Evolutionary conservation across 2,329 filamentous ascomycete genomes (phyloP).

Genomic region (Calonectria hongkongensis): DNA sequence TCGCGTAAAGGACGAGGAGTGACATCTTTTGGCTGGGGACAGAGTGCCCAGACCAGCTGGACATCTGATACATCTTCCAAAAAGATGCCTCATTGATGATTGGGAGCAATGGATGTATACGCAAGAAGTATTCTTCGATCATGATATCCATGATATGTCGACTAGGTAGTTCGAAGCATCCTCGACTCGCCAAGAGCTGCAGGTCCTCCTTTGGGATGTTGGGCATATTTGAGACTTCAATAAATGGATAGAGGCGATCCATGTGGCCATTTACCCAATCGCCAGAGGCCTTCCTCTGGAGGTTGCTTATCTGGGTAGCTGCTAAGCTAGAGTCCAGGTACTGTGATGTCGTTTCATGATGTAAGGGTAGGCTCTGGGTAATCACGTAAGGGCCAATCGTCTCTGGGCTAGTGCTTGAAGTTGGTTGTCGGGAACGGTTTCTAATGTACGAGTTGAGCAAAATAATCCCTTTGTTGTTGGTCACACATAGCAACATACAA

Average conservation of each 20-base stretch:
- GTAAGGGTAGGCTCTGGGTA: not conserved
- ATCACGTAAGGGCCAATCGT: not conserved
- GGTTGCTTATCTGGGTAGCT: not conserved
- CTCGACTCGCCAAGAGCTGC: not conserved
- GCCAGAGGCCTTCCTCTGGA: not conserved
- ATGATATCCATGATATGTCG: slow-evolving; percentile 9
- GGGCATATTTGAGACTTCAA: not conserved
- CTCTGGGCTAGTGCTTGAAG: not conserved
- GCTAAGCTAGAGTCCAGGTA: not conserved
- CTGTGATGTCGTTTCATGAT: not conserved
- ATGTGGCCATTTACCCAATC: not conserved
- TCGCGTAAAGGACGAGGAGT: not conserved
- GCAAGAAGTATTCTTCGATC: slow-evolving; percentile 17
- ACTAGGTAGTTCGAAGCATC: slow-evolving; percentile 7
- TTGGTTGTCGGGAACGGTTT: not conserved
- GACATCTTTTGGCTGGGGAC: not conserved
- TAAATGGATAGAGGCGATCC: not conserved
- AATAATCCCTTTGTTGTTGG: too few species aligned
- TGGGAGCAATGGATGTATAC: not conserved
- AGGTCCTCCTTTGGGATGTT: slow-evolving; percentile 1
- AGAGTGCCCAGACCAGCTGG: not conserved
- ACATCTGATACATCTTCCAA: slow-evolving; percentile 12
- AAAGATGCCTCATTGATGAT: slow-evolving; percentile 4
- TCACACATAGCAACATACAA: not conserved
- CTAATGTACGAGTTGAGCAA: not conserved